Base-by-base conservation (phyloP, 2,329 filamentous ascomycete genomes). In the Talaromyces marneffei region DNA sequence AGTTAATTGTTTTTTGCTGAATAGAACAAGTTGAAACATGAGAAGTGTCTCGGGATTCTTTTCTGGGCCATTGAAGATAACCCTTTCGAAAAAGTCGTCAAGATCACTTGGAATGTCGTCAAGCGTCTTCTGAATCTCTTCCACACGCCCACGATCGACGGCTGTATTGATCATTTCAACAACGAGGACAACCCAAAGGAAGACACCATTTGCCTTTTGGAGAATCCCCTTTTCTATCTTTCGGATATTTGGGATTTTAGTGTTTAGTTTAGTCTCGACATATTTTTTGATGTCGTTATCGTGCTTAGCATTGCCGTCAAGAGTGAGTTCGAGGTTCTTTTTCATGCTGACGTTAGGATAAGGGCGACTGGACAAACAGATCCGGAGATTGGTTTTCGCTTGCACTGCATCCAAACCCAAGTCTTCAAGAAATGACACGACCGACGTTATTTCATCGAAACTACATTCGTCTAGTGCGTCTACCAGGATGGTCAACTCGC, bases 131-230 rank as follows among this genome's bases (percentile, higher is more conserved):
- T 27, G 65, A 0, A 78, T 12, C 2, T 62, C 53, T 16, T 65
- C 39, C 9, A 71, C 61, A 0, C 67, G 60, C 0, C 75, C 77
- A 0, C 65, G 50, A 0, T 68, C 57, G 16, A 70, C 65, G n/a
- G 77, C 75, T 1, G 66, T 65, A 40, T 78, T 78, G 0, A 80
- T 60, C 0, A 79, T 76, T 0, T 70, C 61, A 1, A 77, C 65
- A 0, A 79, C 78, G 0, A 80, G 57, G 0, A 74, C 71, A 3
- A 76, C 70, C 79, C 78, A 81, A 35, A 80, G 66, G 33, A 81
- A 80, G 0, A 80, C 69, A 0, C 72, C 72, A 0, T 71, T 67
- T 0, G 77, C 71, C 18, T 76, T 79, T 2, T 70, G 39, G 0
- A 71, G 50, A 2, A 80, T 66, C 0, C 69, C 62, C 0, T n/a